Evolutionary conservation across 768 basidiomycete species (phyloP), one percentile per base, ranked within the genome.

Genomic region (Lyophyllum shimeji): DNA sequence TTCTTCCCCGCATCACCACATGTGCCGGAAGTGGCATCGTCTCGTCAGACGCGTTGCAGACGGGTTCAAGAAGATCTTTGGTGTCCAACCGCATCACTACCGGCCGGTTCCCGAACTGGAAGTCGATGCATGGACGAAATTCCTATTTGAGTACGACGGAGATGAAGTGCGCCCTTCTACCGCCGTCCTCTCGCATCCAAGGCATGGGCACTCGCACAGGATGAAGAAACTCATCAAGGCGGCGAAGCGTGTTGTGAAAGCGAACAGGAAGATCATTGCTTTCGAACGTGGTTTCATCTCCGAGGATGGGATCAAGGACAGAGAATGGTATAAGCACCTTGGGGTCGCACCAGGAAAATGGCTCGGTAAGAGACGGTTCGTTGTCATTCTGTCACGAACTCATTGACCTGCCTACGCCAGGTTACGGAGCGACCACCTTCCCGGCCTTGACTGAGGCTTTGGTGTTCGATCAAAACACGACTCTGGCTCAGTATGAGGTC

Each of bases 301-400:
- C 6, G 75, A 87, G 63, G 84, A 75, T 15, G 94, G 93, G 0
- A 84, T 94, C 59, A 85, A 85, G 61, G 84, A 86, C 52, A 79
- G 90, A 29, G 87, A 91, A 67, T 95, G 93, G 93, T 96, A 89
- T 67, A 84, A 76, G 64, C 88, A 94, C 70, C 78, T 93, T 15
- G 93, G 82, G 46, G 90, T 93, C 42, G 91, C 93, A 2, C 93
- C 94, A 27, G 93, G 93, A 37, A 86, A 90, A 69, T 87, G 87
- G 84, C 83, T 88, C 39, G 87, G 89, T 89, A 61, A 61, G 80
- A 70, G 20, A 23, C 34, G 17, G 31, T 15, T 23, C 12, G 34
- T 12, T 3, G n/a, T 11, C 21, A 44, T 21, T 9, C 24, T 9
- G 11, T 53, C 17, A 40, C 51, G 43, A 34, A 18, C 42, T 27